Percentiles rank a stretch among this genome's conserved stretches.
phyloP scores from a whole-genome alignment of 148 eudicot genomes.

The Chenopodium album region DNA sequence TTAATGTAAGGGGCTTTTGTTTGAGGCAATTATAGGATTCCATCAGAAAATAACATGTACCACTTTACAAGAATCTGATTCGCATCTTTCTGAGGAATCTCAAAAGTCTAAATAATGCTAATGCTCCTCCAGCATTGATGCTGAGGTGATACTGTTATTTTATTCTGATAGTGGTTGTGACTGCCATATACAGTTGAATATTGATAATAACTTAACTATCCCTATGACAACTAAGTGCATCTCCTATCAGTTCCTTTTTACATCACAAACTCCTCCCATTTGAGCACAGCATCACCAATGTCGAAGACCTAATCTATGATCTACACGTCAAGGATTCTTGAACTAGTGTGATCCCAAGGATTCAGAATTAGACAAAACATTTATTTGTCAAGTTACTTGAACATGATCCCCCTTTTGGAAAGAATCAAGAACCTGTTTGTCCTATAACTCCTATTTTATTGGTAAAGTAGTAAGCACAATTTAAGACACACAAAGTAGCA shows the following conservation, averaged over 20 bases:
- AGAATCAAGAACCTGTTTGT: neutral
- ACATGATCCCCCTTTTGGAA: neutral
- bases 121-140: neutral
- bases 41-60: slow-evolving; percentile 13
- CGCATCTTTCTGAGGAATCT: slow-evolving; percentile 11
- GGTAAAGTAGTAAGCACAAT: neutral
- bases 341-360: neutral
- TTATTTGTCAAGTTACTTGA: neutral
- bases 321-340: neutral
- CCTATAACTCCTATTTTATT: neutral
- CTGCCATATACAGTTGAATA: neutral
- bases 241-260: neutral
- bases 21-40: neutral
- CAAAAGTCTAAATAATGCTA: slow-evolving; percentile 2
- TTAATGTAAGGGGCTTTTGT: neutral
- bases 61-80: slow-evolving; percentile 19
- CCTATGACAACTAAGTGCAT: neutral
- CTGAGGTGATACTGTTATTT: neutral
- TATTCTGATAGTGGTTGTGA: neutral
- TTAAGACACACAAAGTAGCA: neutral
- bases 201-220: neutral
- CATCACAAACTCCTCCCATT: neutral
- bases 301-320: neutral
- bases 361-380: slow-evolving; percentile 9
- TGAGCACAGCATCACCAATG: neutral